Conservation (phyloP, 2,329 filamentous ascomycete genomes). For the Penicillium capsulatum region DNA sequence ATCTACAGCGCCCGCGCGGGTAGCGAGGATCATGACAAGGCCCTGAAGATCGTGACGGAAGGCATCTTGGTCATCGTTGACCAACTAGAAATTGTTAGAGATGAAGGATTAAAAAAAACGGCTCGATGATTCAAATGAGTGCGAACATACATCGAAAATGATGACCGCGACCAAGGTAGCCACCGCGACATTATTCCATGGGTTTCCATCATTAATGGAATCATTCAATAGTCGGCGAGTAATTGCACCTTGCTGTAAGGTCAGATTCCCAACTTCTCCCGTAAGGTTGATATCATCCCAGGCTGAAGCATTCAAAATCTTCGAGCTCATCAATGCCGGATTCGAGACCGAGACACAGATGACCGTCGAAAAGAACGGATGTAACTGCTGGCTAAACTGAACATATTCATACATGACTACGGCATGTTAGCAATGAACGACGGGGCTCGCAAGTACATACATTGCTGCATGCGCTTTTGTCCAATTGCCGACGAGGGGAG, state of each 20-base stretch:
- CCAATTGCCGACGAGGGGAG: slow-evolving; percentile 12
- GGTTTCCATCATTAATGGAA: slow-evolving; percentile 4
- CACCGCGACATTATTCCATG: slow-evolving; percentile 4
- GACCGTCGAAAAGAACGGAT: slow-evolving; percentile 17
- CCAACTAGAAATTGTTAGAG: slow-evolving; percentile 7
- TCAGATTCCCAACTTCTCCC: slow-evolving; percentile 13
- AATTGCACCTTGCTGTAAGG: slow-evolving; percentile 14
- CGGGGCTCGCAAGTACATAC: slow-evolving; percentile 5
- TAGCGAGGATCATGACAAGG: slow-evolving; percentile 4
- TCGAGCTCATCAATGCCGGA: slow-evolving; percentile 18
- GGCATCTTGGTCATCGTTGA: slow-evolving; percentile 12
- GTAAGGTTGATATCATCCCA: slow-evolving; percentile 18
- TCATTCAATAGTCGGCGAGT: slow-evolving; percentile 11
- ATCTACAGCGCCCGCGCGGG: slow-evolving; percentile 10
- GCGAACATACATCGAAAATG: slow-evolving; percentile 5
- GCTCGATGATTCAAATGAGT: not conserved
- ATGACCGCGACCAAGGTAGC: slow-evolving; percentile 6
- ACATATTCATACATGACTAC: slow-evolving; percentile 19
- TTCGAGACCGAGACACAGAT: slow-evolving; percentile 9
- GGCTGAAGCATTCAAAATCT: slow-evolving; percentile 20
- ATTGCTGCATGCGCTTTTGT: slow-evolving; percentile 11
- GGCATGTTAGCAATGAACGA: no score
- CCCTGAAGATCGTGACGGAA: slow-evolving; percentile 11
- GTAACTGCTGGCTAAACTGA: slow-evolving; percentile 10
- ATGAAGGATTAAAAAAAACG: not conserved